Evolutionary conservation across 352 stramenopile species (phyloP).

Genomic region (Globisporangium cederbergense): DNA sequence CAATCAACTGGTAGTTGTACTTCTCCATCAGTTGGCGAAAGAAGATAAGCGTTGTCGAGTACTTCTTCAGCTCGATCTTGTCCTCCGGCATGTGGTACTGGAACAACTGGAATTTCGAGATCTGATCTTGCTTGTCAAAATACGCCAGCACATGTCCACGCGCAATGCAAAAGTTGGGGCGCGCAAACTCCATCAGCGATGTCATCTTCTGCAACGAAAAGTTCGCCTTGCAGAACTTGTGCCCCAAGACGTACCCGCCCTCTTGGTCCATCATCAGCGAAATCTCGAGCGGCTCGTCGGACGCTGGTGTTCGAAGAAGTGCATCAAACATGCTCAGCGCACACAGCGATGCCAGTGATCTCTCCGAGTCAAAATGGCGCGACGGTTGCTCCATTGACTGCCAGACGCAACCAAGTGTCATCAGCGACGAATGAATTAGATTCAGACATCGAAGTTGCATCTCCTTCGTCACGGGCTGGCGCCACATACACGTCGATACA

Average conservation of each 20-base stretch:
- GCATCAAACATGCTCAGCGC: conserved; percentile 79
- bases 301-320: conserved; percentile 72
- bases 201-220: conserved; percentile 73
- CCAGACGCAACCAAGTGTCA: conserved; percentile 84
- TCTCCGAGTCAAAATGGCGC: conserved; percentile 85
- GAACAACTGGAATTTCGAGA: conserved; percentile 70
- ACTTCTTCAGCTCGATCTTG: conserved; percentile 87
- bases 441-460: conserved; percentile 81
- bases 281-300: conserved; percentile 72
- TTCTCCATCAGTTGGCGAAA: conserved; percentile 83
- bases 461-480: conserved; percentile 62
- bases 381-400: conserved; percentile 86
- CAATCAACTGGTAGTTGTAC: conserved; percentile 83
- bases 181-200: conserved; percentile 80
- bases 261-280: conserved; percentile 80
- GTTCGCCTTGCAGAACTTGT: conserved; percentile 86
- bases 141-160: conserved; percentile 78
- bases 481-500: conserved; percentile 59
- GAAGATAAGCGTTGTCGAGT: conserved; percentile 86
- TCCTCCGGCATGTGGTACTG: conserved; percentile 89
- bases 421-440: conserved; percentile 68
- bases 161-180: conserved; percentile 70
- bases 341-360: conserved; percentile 74
- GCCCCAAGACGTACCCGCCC: conserved; percentile 73
- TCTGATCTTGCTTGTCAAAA: conserved; percentile 58